Evolutionary conservation across 768 basidiomycete genomes (phyloP).

Genomic region (Hericium alpestre): DNA sequence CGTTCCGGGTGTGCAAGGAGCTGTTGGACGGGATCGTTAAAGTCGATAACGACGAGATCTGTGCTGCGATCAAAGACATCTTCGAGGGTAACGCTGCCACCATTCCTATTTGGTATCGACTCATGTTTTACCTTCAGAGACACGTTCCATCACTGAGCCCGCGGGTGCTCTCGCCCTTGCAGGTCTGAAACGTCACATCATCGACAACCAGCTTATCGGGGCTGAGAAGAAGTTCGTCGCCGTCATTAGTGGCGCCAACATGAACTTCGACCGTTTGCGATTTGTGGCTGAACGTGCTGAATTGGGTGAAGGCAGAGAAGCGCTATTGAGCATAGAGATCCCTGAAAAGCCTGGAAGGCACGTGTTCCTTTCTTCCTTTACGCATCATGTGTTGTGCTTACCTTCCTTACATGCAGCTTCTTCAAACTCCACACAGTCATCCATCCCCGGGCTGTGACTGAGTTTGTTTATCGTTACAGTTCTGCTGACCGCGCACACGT

Average conservation of each 20-base stretch:
- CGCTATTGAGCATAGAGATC: slow-evolving; percentile 85
- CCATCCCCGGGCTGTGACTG: slow-evolving; percentile 86
- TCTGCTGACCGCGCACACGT: slow-evolving; percentile 68
- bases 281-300: slow-evolving; percentile 99
- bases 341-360: slow-evolving; percentile 89
- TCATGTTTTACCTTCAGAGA: slow-evolving; percentile 43
- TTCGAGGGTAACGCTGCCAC: slow-evolving; percentile 66
- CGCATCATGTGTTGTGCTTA: background rate
- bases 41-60: slow-evolving; percentile 92
- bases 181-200: slow-evolving; percentile 81
- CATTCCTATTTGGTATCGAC: background rate
- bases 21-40: slow-evolving; percentile 75
- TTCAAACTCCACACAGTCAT: slow-evolving; percentile 77
- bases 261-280: slow-evolving; percentile 94
- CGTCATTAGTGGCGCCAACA: slow-evolving; percentile 92
- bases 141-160: slow-evolving; percentile 91
- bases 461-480: slow-evolving; percentile 90
- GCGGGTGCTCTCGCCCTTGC: slow-evolving; percentile 90
- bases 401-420: slow-evolving; percentile 44
- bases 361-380: slow-evolving; percentile 14
- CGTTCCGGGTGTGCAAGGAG: slow-evolving; percentile 84
- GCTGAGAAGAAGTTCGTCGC: slow-evolving; percentile 83
- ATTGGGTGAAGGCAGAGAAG: slow-evolving; percentile 91
- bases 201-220: slow-evolving; percentile 70
- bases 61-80: slow-evolving; percentile 97